Percentiles rank a stretch among this genome's conserved stretches.
phyloP scores from a whole-genome alignment of 2,329 filamentous ascomycete genomes.

The Ophiostoma triangulosporum region DNA sequence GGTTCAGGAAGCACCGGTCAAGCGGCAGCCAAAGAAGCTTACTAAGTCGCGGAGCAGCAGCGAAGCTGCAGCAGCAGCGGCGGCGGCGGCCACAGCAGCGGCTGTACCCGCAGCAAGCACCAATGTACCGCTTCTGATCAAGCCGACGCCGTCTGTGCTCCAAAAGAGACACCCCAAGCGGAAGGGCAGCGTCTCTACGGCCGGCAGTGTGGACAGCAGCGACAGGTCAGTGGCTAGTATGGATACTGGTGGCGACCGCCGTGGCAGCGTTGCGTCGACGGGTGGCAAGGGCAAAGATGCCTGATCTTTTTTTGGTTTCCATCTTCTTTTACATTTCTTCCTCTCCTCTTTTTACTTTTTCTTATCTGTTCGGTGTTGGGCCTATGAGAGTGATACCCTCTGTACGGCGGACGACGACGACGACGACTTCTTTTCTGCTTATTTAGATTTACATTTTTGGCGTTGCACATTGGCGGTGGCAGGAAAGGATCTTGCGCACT shows the following conservation, averaged over 20 bases:
- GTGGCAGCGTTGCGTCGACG: not conserved
- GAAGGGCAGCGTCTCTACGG: not conserved
- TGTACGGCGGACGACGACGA: not conserved
- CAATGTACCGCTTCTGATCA: not conserved
- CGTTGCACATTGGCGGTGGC: not conserved
- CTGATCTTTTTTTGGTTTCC: too few species aligned
- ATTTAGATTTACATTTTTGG: too few species aligned
- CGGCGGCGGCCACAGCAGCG: not conserved
- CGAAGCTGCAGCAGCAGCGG: constrained; percentile 15
- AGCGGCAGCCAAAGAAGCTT: constrained; percentile 28
- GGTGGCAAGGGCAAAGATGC: not conserved
- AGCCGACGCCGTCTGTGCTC: constrained; percentile 6
- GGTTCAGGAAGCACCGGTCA: constrained; percentile 10
- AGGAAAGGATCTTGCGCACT: not conserved
- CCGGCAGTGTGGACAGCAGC: not conserved
- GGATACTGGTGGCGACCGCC: not conserved
- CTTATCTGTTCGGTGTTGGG: not conserved
- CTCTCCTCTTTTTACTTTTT: not conserved
- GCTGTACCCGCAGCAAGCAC: not conserved
- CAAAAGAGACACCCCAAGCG: constrained; percentile 10
- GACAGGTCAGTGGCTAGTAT: not conserved
- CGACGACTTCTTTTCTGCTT: too few species aligned
- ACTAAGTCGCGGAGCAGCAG: constrained; percentile 27
- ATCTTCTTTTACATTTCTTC: not conserved
- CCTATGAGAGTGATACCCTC: not conserved